These are phyloP conservation scores for Flueggea neowawraea DNA, from an alignment of 441 rosid genomes.

Conservation along the genomic window DNA sequence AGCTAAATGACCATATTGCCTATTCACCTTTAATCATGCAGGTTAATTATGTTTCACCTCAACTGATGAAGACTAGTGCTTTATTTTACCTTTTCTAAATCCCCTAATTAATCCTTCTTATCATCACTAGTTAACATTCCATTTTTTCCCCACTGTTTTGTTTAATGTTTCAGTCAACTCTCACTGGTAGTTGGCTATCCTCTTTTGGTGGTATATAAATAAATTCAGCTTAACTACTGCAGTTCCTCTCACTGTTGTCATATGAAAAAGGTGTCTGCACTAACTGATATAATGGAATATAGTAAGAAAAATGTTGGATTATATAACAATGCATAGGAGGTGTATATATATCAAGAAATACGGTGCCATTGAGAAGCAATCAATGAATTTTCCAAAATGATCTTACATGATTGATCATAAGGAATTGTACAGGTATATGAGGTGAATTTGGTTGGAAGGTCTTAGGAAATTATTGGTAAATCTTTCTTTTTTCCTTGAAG, in stretches of 20 bases:
- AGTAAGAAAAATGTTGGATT: not conserved
- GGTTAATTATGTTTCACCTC: constrained; percentile 28
- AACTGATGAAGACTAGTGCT: constrained; percentile 25
- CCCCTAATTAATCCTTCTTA: not conserved
- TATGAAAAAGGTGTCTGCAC: not conserved
- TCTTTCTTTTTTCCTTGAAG: constrained; percentile 21
- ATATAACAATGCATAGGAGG: not conserved
- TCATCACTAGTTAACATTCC: not conserved
- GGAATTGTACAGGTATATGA: constrained; percentile 6
- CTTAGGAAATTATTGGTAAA: constrained; percentile 27
- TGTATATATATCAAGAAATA: constrained; percentile 31
- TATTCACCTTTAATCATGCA: constrained; percentile 24
- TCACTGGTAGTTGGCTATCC: not conserved
- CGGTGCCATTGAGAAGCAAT: not conserved
- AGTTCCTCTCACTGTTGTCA: not conserved
- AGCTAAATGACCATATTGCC: constrained; percentile 25
- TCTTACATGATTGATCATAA: constrained; percentile 11
- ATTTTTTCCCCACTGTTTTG: not conserved
- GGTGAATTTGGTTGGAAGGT: constrained; percentile 30
- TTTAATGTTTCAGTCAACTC: not conserved
- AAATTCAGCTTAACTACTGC: not conserved
- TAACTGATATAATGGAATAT: not conserved
- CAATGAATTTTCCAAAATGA: constrained; percentile 7
- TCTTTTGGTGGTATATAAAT: not conserved
- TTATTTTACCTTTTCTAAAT: constrained; percentile 4